Base-by-base conservation (phyloP, 2,329 filamentous ascomycete species). In the Penicillium sp. region DNA sequence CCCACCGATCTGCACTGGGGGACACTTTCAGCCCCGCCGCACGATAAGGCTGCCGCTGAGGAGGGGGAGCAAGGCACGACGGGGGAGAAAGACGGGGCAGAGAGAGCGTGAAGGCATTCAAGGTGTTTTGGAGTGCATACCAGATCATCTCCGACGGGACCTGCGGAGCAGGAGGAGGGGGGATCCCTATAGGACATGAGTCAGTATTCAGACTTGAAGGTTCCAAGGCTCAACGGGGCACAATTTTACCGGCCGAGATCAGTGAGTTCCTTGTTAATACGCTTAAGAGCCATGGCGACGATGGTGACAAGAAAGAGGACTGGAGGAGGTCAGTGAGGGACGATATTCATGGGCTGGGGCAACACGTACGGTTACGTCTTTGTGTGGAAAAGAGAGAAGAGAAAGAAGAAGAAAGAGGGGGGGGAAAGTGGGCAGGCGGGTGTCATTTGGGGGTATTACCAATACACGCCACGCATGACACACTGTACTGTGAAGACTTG, bases 111-210 rank as follows among this genome's bases (percentile, higher is more conserved):
- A 43, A 39, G 42, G 18, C 18, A 51, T 51, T 42, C 39, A 28
- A 21, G 24, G 24, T 8, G 13, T 4, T 26, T 42, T 13, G 24
- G n/a, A 6, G n/a, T 28, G 41, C 90, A 71, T 92, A 97, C 94
- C 85, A 99, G 78, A 81, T 99, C 94, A 81, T 97, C 93, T 76
- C 92, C 92, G 70, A 95, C 87, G 65, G 94, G 94, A 64, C 94
- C 94, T 69, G 94, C 94, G 74, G 93, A 97, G 86, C 94, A 99
- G 66, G 93, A 97, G 54, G 94, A 97, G 72, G 94, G 94, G 74
- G 94, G 94, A 76, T 99, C 94, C 81, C 94, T 97, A 68, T 59
- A 18, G 52, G 39, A 51, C n/a, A 31, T 56, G 39, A 52, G 36
- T 60, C 51, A 63, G 57, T 56, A 23, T 38, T 15, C n/a, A 46